A percentile compares a stretch with the other conserved stretches of the same genome.
Evolutionary conservation across 805 yeast genomes (phyloP).

Genomic region (Spathaspora arborariae): DNA sequence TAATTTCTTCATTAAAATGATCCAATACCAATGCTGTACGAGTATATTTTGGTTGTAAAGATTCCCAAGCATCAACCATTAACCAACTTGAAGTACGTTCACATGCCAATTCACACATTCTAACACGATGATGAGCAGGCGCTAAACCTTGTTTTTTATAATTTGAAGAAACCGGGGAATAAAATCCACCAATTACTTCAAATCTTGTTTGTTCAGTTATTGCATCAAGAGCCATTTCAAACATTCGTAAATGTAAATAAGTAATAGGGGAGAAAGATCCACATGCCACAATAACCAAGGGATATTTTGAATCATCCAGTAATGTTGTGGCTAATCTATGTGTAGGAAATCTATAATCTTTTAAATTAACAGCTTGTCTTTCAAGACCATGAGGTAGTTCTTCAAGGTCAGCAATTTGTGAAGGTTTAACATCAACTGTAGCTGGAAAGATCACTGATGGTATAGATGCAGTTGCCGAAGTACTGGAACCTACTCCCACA

Average conservation of each 20-base stretch:
- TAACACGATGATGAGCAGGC: conserved; percentile 79
- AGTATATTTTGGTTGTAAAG: conserved; percentile 84
- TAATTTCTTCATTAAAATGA: conserved; percentile 93
- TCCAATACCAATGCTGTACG: conserved; percentile 94
- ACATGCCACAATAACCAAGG: conserved; percentile 93
- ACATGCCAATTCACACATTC: conserved; percentile 98
- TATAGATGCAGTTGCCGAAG: neutral
- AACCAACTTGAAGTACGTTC: conserved; percentile 96
- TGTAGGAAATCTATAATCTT: conserved; percentile 76
- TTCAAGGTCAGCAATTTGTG: conserved; percentile 87
- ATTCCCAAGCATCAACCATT: conserved; percentile 99
- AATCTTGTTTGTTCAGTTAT: conserved; percentile 87
- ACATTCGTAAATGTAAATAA: conserved; percentile 92
- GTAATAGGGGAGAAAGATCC: conserved; percentile 97
- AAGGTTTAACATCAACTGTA: conserved; percentile 43
- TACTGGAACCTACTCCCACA: neutral
- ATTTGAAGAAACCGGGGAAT: conserved; percentile 91
- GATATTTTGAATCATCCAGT: conserved; percentile 73
- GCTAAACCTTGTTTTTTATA: conserved; percentile 94
- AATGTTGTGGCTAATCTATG: conserved; percentile 75
- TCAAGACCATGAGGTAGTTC: conserved; percentile 94
- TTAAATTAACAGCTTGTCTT: conserved; percentile 74
- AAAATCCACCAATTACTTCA: conserved; percentile 95
- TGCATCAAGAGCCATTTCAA: conserved; percentile 97
- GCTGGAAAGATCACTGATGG: conserved; percentile 28